Base-by-base conservation (phyloP, 2,329 filamentous ascomycete species). In the Microsporum canis region DNA sequence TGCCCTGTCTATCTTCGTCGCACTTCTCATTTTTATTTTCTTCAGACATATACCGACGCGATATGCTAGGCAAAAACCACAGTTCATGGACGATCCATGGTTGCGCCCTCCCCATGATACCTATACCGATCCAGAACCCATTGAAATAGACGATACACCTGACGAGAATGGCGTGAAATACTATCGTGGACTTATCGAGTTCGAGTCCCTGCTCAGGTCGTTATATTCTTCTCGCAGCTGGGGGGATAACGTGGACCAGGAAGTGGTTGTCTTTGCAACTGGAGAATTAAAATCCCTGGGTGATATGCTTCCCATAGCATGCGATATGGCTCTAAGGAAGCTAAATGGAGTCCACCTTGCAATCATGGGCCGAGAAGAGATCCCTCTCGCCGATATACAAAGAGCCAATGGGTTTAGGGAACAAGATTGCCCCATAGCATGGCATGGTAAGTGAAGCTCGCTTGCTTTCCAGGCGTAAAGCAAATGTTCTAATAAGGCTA, bases 331-430 rank as follows among this genome's bases (percentile, higher is more conserved):
- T 5, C 72, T 73, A 27, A 81, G 85, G 72, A 79, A 82, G 61
- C 79, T 82, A 62, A 95, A 84, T 68, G 81, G 84, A 64, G 90
- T 96, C 6, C 92, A 97, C 71, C 87, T 95, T 70, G 87, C 84
- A 0, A 75, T 97, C 3, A 81, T 95, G 75, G 87, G 91, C 57
- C 81, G 87, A 62, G 87, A 85, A 63, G 82, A 86, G 10, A 81
- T 96, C 58, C 76, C 82, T 0, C 73, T 95, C 58, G 80, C 85
- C 12, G 83, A 88, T 38, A 78, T 97, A 36, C 79, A 86, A 66
- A 78, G 84, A 59, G 79, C 96, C 62, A 96, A 96, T 71, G 89
- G 90, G 36, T 81, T 96, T n/a, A 81, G 84, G 55, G 78, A 83
- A 45, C 71, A 71, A 1, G 77, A 76, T 3, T 97, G 94, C 72